These are phyloP conservation scores for Microdochium bolleyi DNA, from an alignment of 2,329 filamentous ascomycete species.

Conservation along the genomic window DNA sequence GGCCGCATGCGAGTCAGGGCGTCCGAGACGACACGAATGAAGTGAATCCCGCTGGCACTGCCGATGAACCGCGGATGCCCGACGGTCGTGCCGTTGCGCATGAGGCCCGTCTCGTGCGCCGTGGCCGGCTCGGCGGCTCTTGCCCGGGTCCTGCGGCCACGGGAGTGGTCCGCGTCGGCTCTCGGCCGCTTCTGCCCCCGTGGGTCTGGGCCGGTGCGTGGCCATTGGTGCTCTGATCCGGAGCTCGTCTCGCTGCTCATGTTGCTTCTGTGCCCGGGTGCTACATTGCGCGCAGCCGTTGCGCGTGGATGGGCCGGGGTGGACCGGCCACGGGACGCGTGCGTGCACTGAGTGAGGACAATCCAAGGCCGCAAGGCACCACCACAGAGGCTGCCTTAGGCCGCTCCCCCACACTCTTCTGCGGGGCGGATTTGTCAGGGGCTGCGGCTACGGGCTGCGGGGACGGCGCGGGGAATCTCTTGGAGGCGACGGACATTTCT, in stretches of 20 bases:
- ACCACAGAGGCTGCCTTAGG: too few species aligned
- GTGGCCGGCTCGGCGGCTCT: not conserved
- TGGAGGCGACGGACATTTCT: not conserved
- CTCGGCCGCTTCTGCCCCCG: not conserved
- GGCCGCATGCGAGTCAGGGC: conserved; percentile 27
- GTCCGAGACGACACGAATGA: conserved; percentile 46
- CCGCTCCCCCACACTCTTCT: not conserved
- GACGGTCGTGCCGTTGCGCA: conserved; percentile 38
- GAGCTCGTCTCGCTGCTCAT: not conserved
- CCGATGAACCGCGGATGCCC: conserved; percentile 46
- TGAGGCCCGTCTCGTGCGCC: conserved; percentile 26
- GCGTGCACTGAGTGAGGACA: too few species aligned
- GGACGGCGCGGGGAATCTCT: not conserved
- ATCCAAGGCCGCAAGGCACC: too few species aligned
- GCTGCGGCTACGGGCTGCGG: not conserved
- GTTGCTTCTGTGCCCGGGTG: not conserved
- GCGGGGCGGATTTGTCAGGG: too few species aligned
- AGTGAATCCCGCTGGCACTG: conserved; percentile 51
- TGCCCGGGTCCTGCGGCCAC: not conserved
- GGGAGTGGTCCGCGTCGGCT: too few species aligned
- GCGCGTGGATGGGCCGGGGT: not conserved
- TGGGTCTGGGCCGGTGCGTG: not conserved
- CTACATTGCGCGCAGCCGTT: not conserved
- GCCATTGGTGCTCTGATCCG: not conserved
- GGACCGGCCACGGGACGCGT: too few species aligned